phyloP scores from a whole-genome alignment of 495 filamentous ascomycete species.

The Hypoxylon fragiforme region DNA sequence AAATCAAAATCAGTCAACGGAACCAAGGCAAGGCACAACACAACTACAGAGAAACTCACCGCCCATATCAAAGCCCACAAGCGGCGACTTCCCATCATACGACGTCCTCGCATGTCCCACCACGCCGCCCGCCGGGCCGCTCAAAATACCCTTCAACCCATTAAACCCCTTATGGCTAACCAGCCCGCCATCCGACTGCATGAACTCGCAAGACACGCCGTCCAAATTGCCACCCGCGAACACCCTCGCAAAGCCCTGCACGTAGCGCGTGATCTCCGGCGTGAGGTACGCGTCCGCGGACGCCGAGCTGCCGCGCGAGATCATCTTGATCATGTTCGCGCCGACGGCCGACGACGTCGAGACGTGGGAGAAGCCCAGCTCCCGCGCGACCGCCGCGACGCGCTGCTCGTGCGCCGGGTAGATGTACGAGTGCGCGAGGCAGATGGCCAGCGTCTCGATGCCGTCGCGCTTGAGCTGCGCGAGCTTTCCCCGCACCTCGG shows the following conservation, averaged over 20 bases:
- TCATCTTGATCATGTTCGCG: constrained; percentile 88
- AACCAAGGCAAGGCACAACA: too few relatives aligned
- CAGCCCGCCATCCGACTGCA: constrained; percentile 81
- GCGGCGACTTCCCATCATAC: constrained; percentile 88
- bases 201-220: constrained; percentile 80
- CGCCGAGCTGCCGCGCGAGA: constrained; percentile 80
- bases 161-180: constrained; percentile 76
- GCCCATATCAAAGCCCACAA: constrained; percentile 96
- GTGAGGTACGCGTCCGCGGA: constrained; percentile 94
- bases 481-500: constrained; percentile 60
- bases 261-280: constrained; percentile 93
- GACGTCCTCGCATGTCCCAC: constrained; percentile 95
- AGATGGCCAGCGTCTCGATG: constrained; percentile 59
- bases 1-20: too few relatives aligned
- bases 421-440: constrained; percentile 79
- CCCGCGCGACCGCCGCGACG: constrained; percentile 63
- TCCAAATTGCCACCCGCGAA: constrained; percentile 67
- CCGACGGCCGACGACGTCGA: constrained; percentile 65
- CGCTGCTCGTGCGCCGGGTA: constrained; percentile 70
- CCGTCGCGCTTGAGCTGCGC: constrained; percentile 53
- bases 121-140: constrained; percentile 79
- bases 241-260: constrained; percentile 78
- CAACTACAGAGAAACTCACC: too few relatives aligned
- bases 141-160: constrained; percentile 73
- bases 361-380: constrained; percentile 78